Conservation (phyloP, 352 stramenopile species). For the Phytophthora idaei region DNA sequence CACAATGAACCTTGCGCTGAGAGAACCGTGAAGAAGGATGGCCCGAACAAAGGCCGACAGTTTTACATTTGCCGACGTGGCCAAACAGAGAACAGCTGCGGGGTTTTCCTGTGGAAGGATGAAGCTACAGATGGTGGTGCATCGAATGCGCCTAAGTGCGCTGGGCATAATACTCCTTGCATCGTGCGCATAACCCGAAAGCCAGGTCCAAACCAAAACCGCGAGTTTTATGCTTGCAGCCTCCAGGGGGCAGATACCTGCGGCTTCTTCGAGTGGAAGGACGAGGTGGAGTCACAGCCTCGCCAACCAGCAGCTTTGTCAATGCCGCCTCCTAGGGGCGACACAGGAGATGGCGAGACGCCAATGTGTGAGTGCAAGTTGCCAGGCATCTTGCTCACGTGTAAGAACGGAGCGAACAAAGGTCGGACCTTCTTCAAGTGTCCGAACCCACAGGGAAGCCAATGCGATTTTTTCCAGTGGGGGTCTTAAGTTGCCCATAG, state of each 20-base stretch:
- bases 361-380: constrained; percentile 57
- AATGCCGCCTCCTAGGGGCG: constrained; percentile 1
- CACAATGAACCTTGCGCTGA: constrained; percentile 72
- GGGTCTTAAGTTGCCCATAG: constrained; percentile 36
- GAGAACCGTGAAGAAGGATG: constrained; percentile 67
- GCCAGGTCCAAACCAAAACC: constrained; percentile 80
- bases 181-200: constrained; percentile 55
- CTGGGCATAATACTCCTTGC: constrained; percentile 50
- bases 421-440: constrained; percentile 95
- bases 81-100: constrained; percentile 69
- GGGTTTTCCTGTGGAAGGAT: constrained; percentile 83
- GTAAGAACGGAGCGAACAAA: constrained; percentile 83
- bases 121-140: constrained; percentile 30
- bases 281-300: constrained; percentile 55
- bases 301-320: constrained; percentile 6
- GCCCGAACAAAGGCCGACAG: constrained; percentile 65
- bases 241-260: constrained; percentile 69
- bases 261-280: constrained; percentile 90
- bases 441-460: constrained; percentile 72
- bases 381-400: constrained; percentile 54
- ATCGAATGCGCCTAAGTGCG: constrained; percentile 41
- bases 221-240: constrained; percentile 94
- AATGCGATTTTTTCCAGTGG: constrained; percentile 95
- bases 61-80: constrained; percentile 65
- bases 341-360: constrained; percentile 2